Base-by-base conservation (phyloP, 768 basidiomycete species). In the Boletus coccyginus region DNA sequence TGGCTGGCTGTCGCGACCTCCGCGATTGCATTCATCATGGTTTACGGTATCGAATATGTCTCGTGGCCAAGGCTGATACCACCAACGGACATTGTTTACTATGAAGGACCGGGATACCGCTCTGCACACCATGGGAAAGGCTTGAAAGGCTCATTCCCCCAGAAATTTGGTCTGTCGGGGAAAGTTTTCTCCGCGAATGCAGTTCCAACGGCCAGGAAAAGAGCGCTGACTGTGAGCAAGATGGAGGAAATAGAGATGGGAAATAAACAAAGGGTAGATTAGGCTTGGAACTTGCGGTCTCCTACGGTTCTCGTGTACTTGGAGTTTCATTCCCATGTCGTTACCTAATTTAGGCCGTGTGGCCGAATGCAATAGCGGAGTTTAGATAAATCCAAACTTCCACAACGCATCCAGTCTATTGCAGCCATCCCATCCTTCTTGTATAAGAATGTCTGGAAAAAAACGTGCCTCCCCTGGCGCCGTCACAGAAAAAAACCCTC, bases 1-100 rank as follows among this genome's bases (percentile, higher is more conserved):
- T 94, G 94, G 90, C 77, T 90, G 64, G 62, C 78, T 33, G 67
- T 94, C 43, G 74, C 92, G 44, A 67, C 79, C 35, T 61, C 84
- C 50, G 79, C 93, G 13, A 73, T 88, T 55, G 62, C 75, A 44
- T 94, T 90, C 74, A 93, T 98, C 61, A 61, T 87, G 64, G 71
- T 82, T n/a, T 82, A 96, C 71, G 96, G 95, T 38, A 86, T 95
- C 60, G 91, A 94, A 58, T 99, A 97, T 68, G 96, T 99, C 52
- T 83, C 90, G 16, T 98, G 94, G 92, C 97, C 97, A 13, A 83
- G 88, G 12, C 80, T 99, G 52, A 82, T 90, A 60, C 89, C 92
- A 0, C 85, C 87, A 5, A 75, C 77, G 31, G 90, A 93, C 54
- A 77, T 87, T 50, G 87, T 98, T 53, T 85, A 90, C 66, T 99